Percentiles rank a stretch among this genome's conserved stretches.
Conservation (phyloP, 1,284 basidiomycete species). For the Irpex sp. region DNA sequence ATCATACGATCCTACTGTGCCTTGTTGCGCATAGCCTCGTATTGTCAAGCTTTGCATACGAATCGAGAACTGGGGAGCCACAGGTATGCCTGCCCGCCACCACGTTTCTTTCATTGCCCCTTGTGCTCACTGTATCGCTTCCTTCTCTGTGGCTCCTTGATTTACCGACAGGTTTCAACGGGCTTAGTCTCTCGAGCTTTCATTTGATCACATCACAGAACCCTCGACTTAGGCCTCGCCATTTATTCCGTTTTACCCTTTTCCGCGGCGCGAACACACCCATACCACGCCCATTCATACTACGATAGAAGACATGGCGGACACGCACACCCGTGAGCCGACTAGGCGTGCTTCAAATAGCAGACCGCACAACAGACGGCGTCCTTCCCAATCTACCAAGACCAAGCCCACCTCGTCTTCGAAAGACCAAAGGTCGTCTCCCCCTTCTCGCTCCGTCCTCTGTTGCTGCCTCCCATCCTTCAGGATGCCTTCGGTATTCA, state of each 20-base stretch:
- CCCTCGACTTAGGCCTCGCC: neutral
- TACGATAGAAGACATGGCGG: conserved; percentile 13
- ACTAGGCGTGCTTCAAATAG: conserved; percentile 36
- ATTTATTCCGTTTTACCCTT: neutral
- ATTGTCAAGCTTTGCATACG: neutral
- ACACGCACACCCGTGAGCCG: conserved; percentile 6
- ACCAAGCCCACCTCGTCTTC: conserved; percentile 13
- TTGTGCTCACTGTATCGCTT: neutral
- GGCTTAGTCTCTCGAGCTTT: conserved; percentile 11
- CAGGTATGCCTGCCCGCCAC: neutral
- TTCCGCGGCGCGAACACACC: neutral
- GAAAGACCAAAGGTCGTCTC: conserved; percentile 20
- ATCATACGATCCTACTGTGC: neutral
- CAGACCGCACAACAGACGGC: conserved; percentile 18
- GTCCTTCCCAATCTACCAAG: conserved; percentile 25
- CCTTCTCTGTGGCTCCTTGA: neutral
- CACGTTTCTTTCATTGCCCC: neutral
- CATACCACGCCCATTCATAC: neutral
- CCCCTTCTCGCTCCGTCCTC: conserved; percentile 12
- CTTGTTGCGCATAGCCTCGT: neutral
- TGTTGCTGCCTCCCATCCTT: conserved; percentile 21
- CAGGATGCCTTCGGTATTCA: conserved; percentile 54
- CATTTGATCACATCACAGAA: neutral
- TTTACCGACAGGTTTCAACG: neutral
- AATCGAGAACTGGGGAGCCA: neutral